Conservation (phyloP, 495 filamentous ascomycete genomes). For the Chaetomium cochliodes region DNA sequence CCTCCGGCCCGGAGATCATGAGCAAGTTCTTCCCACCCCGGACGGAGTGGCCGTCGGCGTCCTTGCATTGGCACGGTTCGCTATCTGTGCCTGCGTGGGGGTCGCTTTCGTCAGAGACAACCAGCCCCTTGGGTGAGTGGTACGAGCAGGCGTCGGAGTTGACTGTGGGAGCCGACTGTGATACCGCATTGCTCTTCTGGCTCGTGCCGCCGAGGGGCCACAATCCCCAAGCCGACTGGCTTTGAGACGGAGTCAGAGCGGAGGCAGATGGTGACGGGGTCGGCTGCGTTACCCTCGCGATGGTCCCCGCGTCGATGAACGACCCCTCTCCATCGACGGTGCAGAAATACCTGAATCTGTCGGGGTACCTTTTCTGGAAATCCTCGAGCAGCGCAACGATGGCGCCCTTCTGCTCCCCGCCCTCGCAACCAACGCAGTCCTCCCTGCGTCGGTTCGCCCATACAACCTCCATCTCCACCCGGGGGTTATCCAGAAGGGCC, state of each 20-base stretch:
- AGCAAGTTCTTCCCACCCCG: constrained; percentile 56
- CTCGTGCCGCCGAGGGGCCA: not conserved
- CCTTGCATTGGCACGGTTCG: constrained; percentile 9
- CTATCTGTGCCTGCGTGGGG: not conserved
- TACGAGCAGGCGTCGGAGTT: constrained; percentile 11
- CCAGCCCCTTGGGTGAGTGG: constrained; percentile 12
- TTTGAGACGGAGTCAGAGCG: not conserved
- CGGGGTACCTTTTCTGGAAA: constrained; percentile 55
- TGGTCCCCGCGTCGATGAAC: constrained; percentile 48
- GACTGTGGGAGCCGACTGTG: not conserved
- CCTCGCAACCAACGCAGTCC: constrained; percentile 27
- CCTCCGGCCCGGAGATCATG: constrained; percentile 82
- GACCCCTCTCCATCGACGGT: constrained; percentile 74
- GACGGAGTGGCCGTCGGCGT: not conserved
- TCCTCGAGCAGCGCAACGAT: constrained; percentile 62
- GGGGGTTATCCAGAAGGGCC: constrained; percentile 47
- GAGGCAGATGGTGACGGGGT: not conserved
- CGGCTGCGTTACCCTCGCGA: constrained; percentile 14
- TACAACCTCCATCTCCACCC: constrained; percentile 49
- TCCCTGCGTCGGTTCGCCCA: constrained; percentile 48
- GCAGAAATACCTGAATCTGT: constrained; percentile 62
- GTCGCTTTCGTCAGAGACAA: constrained; percentile 8
- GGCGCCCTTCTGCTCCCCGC: not conserved
- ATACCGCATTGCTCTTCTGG: not conserved
- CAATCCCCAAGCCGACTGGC: not conserved